These are phyloP conservation scores for Trichoderma afroharzianum DNA, from an alignment of 2,329 filamentous ascomycete genomes.

Conservation along the genomic window DNA sequence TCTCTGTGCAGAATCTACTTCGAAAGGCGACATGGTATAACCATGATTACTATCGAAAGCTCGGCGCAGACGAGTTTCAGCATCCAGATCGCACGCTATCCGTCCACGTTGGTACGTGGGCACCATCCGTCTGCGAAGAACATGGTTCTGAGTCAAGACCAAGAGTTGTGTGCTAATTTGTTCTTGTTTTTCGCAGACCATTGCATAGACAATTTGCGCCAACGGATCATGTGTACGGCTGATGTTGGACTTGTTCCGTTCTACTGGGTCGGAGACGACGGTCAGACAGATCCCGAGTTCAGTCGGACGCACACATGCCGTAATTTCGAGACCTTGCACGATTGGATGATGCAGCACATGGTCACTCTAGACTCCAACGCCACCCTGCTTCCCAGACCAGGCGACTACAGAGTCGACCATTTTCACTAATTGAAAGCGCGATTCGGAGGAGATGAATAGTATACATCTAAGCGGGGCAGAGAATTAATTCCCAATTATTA, in stretches of 20 bases:
- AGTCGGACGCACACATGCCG: constrained; percentile 1
- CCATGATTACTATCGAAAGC: constrained; percentile 1
- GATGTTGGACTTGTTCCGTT: not conserved
- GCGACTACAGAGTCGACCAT: not conserved
- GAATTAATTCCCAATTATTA: too few species aligned
- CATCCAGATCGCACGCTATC: not conserved
- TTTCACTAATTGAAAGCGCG: not conserved
- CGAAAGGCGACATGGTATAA: not conserved
- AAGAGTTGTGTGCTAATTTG: not conserved
- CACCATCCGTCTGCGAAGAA: not conserved
- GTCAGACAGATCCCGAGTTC: not conserved
- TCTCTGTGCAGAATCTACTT: not conserved
- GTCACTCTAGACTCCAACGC: not conserved
- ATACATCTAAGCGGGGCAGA: too few species aligned
- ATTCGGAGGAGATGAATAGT: not conserved
- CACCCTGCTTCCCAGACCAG: not conserved
- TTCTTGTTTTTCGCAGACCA: not conserved
- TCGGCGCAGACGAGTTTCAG: not conserved
- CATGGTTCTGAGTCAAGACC: not conserved
- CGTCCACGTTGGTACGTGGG: not conserved
- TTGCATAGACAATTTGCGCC: not conserved
- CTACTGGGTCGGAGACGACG: not conserved
- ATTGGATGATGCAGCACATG: not conserved
- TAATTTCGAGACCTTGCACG: not conserved
- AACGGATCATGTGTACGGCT: not conserved